These are phyloP conservation scores for Hevea brasiliensis DNA, from an alignment of 345 rosid genomes.

Conservation along the genomic window DNA sequence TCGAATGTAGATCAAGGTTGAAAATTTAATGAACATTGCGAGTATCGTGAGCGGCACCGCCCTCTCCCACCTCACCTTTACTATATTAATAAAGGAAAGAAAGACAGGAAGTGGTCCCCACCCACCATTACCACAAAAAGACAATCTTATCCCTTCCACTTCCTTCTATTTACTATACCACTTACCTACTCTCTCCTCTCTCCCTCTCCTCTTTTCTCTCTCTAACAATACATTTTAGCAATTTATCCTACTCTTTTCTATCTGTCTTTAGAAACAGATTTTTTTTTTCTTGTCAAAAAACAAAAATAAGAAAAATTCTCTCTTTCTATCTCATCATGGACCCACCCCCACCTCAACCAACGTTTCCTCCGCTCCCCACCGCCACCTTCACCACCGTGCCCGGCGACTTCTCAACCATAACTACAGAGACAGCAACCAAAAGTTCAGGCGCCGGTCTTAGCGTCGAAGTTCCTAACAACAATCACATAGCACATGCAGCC, in stretches of 20 bases:
- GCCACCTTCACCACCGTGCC: background rate
- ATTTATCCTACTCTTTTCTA: background rate
- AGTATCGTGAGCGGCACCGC: background rate
- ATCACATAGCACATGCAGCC: conserved; percentile 17
- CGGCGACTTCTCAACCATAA: background rate
- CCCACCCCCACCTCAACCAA: conserved; percentile 19
- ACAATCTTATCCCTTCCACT: background rate
- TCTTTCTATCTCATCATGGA: conserved; percentile 20
- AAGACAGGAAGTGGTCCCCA: background rate
- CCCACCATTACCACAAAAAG: background rate
- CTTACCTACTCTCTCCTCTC: background rate
- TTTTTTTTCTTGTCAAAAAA: background rate
- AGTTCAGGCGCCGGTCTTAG: background rate
- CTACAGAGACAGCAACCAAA: background rate
- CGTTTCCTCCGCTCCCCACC: background rate
- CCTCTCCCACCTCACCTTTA: background rate
- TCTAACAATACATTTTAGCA: background rate
- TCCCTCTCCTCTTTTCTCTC: background rate
- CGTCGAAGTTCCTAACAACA: background rate
- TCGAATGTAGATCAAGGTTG: background rate
- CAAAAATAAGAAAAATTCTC: background rate
- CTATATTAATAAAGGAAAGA: background rate
- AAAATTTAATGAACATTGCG: too few relatives aligned
- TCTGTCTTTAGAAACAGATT: background rate
- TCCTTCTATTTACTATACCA: background rate